phyloP scores from a whole-genome alignment of 2,329 filamentous ascomycete genomes.

The Dothistroma septosporum region DNA sequence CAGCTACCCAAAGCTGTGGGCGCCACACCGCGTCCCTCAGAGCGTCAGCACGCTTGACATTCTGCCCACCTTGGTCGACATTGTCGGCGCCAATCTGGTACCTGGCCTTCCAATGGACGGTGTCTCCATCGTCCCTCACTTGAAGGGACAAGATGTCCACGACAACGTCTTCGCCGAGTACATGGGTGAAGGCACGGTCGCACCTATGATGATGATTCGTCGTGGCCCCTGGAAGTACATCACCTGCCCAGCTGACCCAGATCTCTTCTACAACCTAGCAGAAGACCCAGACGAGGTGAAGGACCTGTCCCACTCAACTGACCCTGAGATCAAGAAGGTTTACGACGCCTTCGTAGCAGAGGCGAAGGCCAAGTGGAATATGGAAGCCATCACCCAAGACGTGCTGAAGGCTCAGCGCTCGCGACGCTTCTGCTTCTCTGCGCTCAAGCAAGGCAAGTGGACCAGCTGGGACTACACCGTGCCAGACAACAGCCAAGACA shows the following conservation, averaged over 20 bases:
- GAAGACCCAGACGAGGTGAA: slow-evolving; percentile 71
- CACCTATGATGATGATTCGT: slow-evolving; percentile 90
- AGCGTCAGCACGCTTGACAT: slow-evolving; percentile 91
- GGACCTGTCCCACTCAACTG: slow-evolving; percentile 57
- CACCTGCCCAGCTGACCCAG: slow-evolving; percentile 75
- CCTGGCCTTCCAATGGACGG: slow-evolving; percentile 80
- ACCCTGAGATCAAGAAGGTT: slow-evolving; percentile 38
- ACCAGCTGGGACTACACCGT: slow-evolving; percentile 86
- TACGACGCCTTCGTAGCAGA: slow-evolving; percentile 66
- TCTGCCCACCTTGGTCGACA: slow-evolving; percentile 79
- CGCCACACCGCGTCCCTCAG: slow-evolving; percentile 69
- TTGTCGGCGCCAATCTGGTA: slow-evolving; percentile 68
- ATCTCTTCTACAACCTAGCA: slow-evolving; percentile 77
- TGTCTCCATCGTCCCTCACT: slow-evolving; percentile 72
- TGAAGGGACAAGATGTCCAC: slow-evolving; percentile 62
- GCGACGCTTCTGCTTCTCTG: slow-evolving; percentile 72
- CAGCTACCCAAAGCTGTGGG: slow-evolving; percentile 71
- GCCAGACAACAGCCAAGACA: slow-evolving; percentile 56
- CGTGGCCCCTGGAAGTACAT: slow-evolving; percentile 88
- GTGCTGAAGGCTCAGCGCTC: slow-evolving; percentile 75
- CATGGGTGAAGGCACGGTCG: slow-evolving; percentile 85
- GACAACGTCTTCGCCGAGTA: slow-evolving; percentile 95
- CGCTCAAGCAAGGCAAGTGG: slow-evolving; percentile 70
- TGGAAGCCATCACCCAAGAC: slow-evolving; percentile 68
- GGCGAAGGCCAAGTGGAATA: slow-evolving; percentile 73